Evolutionary conservation across 225 moss, liverwort and hornwort species (phyloP).

Genomic region (Ulota crispa): DNA sequence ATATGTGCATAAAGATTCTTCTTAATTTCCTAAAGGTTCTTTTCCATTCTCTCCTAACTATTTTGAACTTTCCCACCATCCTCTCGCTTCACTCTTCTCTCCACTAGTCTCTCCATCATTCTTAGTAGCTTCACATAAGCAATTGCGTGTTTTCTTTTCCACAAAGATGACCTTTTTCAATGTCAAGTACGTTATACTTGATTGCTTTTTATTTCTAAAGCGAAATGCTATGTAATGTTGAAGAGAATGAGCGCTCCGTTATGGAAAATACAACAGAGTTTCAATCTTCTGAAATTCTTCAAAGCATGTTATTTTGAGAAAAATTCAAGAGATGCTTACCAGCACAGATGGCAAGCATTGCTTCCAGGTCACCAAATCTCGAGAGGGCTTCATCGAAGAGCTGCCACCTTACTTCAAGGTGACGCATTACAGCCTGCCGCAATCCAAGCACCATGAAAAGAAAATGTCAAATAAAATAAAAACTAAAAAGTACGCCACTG

Average conservation of each 20-base stretch:
- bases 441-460: slow-evolving; percentile 10
- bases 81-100: background rate
- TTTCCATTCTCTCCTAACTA: background rate
- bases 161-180: background rate
- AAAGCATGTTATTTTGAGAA: background rate
- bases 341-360: slow-evolving; percentile 91
- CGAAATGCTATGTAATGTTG: background rate
- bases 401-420: slow-evolving; percentile 88
- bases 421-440: slow-evolving; percentile 66
- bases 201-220: too few relatives aligned
- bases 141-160: background rate
- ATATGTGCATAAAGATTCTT: background rate
- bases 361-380: slow-evolving; percentile 79
- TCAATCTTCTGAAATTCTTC: background rate
- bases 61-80: background rate
- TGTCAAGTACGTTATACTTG: background rate
- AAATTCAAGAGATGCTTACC: slow-evolving; percentile 26
- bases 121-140: background rate
- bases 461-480: background rate
- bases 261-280: background rate
- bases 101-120: background rate
- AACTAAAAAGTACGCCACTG: background rate
- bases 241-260: background rate
- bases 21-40: background rate
- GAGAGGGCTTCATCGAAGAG: slow-evolving; percentile 89